Base-by-base conservation (phyloP, 129 eudicot genomes). In the Rutidosis leptorrhynchoides region DNA sequence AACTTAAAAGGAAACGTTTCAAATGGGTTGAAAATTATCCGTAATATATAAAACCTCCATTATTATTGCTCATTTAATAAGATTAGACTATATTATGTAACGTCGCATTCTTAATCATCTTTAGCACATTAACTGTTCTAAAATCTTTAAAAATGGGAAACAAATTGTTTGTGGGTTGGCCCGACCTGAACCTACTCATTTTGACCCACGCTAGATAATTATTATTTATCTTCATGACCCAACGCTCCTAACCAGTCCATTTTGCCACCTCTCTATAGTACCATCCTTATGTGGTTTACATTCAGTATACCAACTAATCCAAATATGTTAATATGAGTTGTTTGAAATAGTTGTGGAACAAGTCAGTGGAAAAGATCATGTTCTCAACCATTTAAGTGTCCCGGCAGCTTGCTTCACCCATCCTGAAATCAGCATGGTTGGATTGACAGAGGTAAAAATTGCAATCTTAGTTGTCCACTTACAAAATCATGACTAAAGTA, bases 331-430 rank as follows among this genome's bases (percentile, higher is more conserved):
- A 33, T 19, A 52, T 71, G 14, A 19, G 56, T 58, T 48, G 54
- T 32, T 74, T 58, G 51, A 43, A 57, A 57, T 61, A 94, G 99
- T 94, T 81, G 99, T 94, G 61, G 99, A 94, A 60, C 99, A 94
- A 83, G 86, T 94, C 21, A 76, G 77, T 20, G 99, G 99, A 67
- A 86, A 79, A 26, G 95, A 89, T 78, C 93, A 89, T 32, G 90
- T 89, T 68, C 93, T 94, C 70, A 94, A 94, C 68, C 99, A 86
- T 81, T 25, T 84, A 72, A 94, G 95, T 78, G 64, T 94, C 51
- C 97, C 99, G 1, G 99, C 99, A 30, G 97, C 99, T 26, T 94
- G 97, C 71, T 94, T 94, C 77, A 94, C 99, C 30, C 99, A 94
- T 81, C 99, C 97, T 17, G 99, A 94, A 77, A 94, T 94, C 72